Evolutionary conservation across 768 basidiomycete species (phyloP).

Genomic region (Lepiota brunneoincarnata): DNA sequence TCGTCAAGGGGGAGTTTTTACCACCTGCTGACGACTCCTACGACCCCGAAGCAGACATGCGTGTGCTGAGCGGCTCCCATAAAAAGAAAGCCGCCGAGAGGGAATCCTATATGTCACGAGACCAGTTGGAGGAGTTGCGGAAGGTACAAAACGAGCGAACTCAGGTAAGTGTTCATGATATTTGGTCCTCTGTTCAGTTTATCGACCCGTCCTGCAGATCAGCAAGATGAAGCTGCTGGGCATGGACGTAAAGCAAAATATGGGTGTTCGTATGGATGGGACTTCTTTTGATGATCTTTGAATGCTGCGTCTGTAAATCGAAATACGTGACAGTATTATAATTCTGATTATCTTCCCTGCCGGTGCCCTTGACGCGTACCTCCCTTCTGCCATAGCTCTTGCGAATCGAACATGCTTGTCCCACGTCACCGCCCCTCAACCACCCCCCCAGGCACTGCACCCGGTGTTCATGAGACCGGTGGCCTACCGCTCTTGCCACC

Average conservation of each 20-base stretch:
- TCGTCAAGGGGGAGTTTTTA: slow-evolving; percentile 78
- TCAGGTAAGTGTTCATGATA: slow-evolving; percentile 49
- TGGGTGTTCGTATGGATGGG: slow-evolving; percentile 88
- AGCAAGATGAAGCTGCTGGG: slow-evolving; percentile 86
- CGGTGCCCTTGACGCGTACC: not conserved
- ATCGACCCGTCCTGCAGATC: slow-evolving; percentile 37
- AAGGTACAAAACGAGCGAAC: slow-evolving; percentile 82
- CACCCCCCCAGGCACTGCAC: no score
- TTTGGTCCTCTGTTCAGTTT: not conserved
- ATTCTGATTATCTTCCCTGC: not conserved
- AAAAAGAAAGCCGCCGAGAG: slow-evolving; percentile 66
- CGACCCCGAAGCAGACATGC: slow-evolving; percentile 83
- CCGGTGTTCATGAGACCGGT: no score
- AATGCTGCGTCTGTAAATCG: not conserved
- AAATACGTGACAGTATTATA: not conserved
- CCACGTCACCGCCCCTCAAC: no score
- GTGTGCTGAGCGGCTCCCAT: slow-evolving; percentile 65
- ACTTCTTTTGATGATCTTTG: slow-evolving; percentile 27
- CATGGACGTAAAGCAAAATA: slow-evolving; percentile 81
- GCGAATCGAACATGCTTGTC: no score
- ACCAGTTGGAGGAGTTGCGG: slow-evolving; percentile 79
- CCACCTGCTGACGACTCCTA: slow-evolving; percentile 72
- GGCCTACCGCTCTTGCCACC: no score
- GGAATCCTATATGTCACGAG: slow-evolving; percentile 74
- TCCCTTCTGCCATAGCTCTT: no score